Evolutionary conservation across 148 eudicot species (phyloP).

Genomic region (Talinum fruticosum): DNA sequence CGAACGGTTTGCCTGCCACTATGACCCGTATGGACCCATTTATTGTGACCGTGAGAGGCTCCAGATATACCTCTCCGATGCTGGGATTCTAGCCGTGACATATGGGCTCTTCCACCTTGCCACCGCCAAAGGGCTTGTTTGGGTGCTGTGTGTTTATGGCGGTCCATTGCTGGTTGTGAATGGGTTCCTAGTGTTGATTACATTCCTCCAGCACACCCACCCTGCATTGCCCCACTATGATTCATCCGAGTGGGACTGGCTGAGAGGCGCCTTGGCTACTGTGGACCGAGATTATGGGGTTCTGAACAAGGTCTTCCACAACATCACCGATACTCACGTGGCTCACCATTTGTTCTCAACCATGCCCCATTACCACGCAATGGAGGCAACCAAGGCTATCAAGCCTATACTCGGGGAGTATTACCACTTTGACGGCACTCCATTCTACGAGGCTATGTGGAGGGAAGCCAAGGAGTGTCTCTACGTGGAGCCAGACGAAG

Average conservation of each 20-base stretch:
- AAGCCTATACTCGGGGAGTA: conserved; percentile 71
- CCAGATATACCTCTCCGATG: conserved; percentile 65
- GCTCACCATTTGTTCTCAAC: conserved; percentile 84
- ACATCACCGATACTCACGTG: conserved; percentile 82
- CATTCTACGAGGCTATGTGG: conserved; percentile 60
- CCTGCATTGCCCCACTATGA: conserved; percentile 79
- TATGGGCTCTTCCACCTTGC: conserved; percentile 53
- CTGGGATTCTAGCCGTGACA: conserved; percentile 47
- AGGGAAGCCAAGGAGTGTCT: conserved; percentile 82
- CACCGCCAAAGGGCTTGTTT: conserved; percentile 49
- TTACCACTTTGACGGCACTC: conserved; percentile 66
- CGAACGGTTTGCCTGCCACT: conserved; percentile 76
- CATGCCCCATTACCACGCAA: conserved; percentile 90
- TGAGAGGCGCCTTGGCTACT: conserved; percentile 78
- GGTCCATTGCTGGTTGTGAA: conserved; percentile 68
- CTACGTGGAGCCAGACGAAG: conserved; percentile 65
- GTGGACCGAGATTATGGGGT: conserved; percentile 77
- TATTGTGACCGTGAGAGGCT: conserved; percentile 62
- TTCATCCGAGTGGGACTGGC: conserved; percentile 86
- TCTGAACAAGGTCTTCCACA: conserved; percentile 79
- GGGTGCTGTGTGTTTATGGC: conserved; percentile 66
- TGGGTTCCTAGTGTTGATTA: conserved; percentile 73
- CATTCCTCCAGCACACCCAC: conserved; percentile 81
- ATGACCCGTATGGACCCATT: conserved; percentile 73
- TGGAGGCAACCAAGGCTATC: conserved; percentile 87